A percentile compares a stretch with the other conserved stretches of the same genome.
Evolutionary conservation across 1,139 yeast species (phyloP).

Genomic region (Arxiozyma slooffiae): DNA sequence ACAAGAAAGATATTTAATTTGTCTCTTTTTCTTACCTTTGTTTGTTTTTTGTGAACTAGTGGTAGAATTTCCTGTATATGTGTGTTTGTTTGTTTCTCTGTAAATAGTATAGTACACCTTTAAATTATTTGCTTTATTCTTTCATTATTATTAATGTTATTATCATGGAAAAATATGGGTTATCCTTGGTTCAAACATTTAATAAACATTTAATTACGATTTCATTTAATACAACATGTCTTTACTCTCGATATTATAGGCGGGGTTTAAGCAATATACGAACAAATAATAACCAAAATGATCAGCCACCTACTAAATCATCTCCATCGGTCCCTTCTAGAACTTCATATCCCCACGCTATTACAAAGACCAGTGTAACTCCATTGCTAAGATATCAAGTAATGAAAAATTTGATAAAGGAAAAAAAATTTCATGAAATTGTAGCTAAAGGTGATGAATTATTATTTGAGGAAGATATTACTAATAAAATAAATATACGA

Average conservation of each 20-base stretch:
- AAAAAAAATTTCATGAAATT: not conserved
- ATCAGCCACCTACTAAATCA: not conserved
- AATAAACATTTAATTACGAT: not conserved
- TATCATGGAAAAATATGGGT: slow-evolving; percentile 1
- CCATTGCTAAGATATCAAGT: not conserved
- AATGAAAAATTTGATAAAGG: too few relatives aligned
- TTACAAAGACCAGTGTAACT: not conserved
- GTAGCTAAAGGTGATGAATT: not conserved
- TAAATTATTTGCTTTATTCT: not conserved
- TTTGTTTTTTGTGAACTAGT: too few relatives aligned
- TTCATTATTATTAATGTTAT: not conserved
- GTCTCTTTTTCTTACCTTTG: not conserved
- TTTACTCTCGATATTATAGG: not conserved
- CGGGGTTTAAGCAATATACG: not conserved
- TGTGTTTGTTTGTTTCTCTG: not conserved
- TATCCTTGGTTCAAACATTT: not conserved
- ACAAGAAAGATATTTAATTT: too few relatives aligned
- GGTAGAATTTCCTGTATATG: too few relatives aligned
- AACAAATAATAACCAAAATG: not conserved
- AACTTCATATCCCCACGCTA: not conserved
- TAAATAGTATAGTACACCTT: not conserved
- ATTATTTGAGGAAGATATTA: not conserved
- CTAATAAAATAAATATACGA: not conserved
- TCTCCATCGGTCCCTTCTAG: not conserved
- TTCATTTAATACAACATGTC: not conserved